Percentiles rank a stretch among this genome's conserved stretches.
phyloP scores from a whole-genome alignment of 2,329 filamentous ascomycete species.

The Ophiostoma pallidulum region DNA sequence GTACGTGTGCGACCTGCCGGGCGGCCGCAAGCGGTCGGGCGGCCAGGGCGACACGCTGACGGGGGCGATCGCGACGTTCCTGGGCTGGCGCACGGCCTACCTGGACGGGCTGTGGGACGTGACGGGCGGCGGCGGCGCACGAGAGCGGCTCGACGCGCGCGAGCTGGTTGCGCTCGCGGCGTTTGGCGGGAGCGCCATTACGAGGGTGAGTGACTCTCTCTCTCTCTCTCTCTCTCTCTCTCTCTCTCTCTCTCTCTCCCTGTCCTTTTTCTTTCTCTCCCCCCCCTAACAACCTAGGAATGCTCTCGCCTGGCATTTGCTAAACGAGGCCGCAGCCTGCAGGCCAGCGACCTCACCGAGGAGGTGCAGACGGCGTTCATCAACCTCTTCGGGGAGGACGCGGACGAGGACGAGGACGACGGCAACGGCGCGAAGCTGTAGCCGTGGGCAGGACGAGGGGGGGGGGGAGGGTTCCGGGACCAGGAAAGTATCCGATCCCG shows the following conservation, averaged over 20 bases:
- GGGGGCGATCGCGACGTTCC: slow-evolving; percentile 75
- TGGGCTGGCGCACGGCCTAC: slow-evolving; percentile 85
- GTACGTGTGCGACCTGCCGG: slow-evolving; percentile 68
- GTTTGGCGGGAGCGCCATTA: slow-evolving; percentile 79
- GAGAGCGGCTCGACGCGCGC: slow-evolving; percentile 24
- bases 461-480: too few relatives aligned
- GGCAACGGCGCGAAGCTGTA: slow-evolving; percentile 27
- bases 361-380: slow-evolving; percentile 78
- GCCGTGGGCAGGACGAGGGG: not conserved
- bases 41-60: slow-evolving; percentile 95
- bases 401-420: slow-evolving; percentile 27
- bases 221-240: not conserved
- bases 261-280: not conserved
- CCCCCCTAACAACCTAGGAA: slow-evolving; percentile 36
- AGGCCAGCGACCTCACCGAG: slow-evolving; percentile 87
- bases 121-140: slow-evolving; percentile 28
- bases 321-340: slow-evolving; percentile 76
- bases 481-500: too few relatives aligned
- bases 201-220: slow-evolving; percentile 49
- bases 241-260: not conserved
- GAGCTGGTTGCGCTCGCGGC: slow-evolving; percentile 65
- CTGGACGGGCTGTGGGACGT: slow-evolving; percentile 71
- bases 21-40: slow-evolving; percentile 81
- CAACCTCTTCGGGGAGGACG: slow-evolving; percentile 66
- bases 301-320: slow-evolving; percentile 80